Conservation (phyloP, 768 basidiomycete species). For the Dacryopinax primogenitus region DNA sequence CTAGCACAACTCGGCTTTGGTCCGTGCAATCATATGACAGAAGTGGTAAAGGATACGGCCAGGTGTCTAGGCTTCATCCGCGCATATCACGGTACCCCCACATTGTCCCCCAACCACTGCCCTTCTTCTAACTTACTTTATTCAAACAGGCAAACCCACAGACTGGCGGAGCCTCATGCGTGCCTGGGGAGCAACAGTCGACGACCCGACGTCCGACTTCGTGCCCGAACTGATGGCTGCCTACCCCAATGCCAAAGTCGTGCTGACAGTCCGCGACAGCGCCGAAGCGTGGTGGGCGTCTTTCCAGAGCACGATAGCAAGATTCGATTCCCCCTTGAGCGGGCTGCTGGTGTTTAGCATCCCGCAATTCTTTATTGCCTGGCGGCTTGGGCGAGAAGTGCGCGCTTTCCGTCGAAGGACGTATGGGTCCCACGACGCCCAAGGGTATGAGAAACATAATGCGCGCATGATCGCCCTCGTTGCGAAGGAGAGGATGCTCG, state of each 20-base stretch:
- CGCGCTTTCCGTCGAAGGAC: neutral
- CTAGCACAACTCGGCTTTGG: neutral
- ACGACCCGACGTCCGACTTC: neutral
- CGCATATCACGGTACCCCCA: neutral
- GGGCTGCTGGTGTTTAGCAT: neutral
- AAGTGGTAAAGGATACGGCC: neutral
- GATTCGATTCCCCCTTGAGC: neutral
- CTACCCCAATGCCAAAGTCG: constrained; percentile 2
- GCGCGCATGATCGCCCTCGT: neutral
- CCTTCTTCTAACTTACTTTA: neutral
- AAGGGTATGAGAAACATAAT: constrained; percentile 8
- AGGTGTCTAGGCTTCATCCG: neutral
- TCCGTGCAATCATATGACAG: neutral
- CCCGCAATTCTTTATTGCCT: neutral
- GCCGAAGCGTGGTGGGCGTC: neutral
- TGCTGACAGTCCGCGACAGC: constrained; percentile 3
- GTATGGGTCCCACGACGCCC: neutral
- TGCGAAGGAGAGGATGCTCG: neutral
- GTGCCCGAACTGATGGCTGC: neutral
- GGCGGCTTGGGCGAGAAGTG: neutral
- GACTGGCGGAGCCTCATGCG: neutral
- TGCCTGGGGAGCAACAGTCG: neutral
- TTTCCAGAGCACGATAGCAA: neutral
- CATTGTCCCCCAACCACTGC: neutral
- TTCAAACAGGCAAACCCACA: neutral